phyloP scores from a whole-genome alignment of 768 basidiomycete species.

The Kwoniella newhampshirensis region DNA sequence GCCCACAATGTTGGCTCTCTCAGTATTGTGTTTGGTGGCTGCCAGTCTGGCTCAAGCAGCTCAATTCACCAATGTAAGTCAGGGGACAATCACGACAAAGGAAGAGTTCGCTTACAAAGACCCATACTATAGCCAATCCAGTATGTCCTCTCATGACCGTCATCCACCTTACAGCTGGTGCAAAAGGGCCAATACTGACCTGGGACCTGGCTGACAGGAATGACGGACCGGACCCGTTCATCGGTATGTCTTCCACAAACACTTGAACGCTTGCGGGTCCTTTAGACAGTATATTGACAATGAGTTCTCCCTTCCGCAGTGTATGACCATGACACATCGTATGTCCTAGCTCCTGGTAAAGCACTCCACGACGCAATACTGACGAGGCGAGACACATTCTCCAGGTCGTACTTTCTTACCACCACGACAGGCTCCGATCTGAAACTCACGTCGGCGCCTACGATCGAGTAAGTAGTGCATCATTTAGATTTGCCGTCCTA shows the following conservation, averaged over 20 bases:
- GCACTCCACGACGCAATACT: not conserved
- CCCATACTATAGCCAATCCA: not conserved
- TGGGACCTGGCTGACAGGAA: not conserved
- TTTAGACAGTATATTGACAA: slow-evolving; percentile 10
- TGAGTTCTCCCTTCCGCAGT: slow-evolving; percentile 1
- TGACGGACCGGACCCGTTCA: slow-evolving; percentile 18
- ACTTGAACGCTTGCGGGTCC: no score
- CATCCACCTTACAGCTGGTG: not conserved
- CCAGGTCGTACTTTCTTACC: slow-evolving; percentile 13
- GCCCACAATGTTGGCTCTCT: no score
- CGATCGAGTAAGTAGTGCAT: slow-evolving; percentile 7
- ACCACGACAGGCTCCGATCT: slow-evolving; percentile 9
- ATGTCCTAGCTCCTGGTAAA: not conserved
- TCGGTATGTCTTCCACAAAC: slow-evolving; percentile 20
- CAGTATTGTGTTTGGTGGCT: not conserved
- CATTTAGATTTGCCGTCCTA: no score
- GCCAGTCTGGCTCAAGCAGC: slow-evolving; percentile 5
- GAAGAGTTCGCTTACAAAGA: no score
- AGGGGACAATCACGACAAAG: no score
- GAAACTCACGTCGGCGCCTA: slow-evolving; percentile 5
- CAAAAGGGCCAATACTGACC: not conserved
- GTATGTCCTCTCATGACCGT: not conserved
- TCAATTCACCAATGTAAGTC: slow-evolving; percentile 15
- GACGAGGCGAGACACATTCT: not conserved
- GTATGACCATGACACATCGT: slow-evolving; percentile 19